Base-by-base conservation (phyloP, 106 monocot genomes). In the Platanthera guangdongensis region DNA sequence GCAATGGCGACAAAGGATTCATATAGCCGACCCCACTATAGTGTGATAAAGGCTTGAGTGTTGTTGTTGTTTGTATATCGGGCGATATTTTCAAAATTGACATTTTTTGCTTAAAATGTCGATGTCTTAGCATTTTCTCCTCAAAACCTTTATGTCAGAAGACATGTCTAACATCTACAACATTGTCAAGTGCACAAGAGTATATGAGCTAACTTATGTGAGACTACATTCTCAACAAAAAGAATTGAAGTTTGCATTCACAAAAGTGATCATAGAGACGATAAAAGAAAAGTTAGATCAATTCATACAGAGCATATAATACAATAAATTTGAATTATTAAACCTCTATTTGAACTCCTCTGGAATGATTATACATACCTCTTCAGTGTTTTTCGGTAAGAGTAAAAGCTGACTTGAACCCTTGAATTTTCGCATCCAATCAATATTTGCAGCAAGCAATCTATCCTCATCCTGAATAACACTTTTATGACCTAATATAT, bases 401-500 rank as follows among this genome's bases (percentile, higher is more conserved):
- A 97, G 97, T 68, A 97, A 80, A 79, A 97, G 86, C 78, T 85
- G 77, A 76, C 97, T 94, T 77, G 91, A 82, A 69, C 97, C 97
- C 77, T 83, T 85, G 80, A 92, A 97, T 76, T 92, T 97, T 48
- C 78, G 55, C 94, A 94, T 88, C 97, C 97, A 97, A 83, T 97
- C 97, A 30, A 77, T 30, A 86, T 97, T 97, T 79, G 97, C 93
- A 82, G 81, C 80, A 25, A 78, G 59, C 50, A 97, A 80, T 78
- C 89, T 89, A 73, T 97, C 93, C 78, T 91, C 86, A 81, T 93
- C 97, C 80, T 97, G 89, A 81, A 97, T 78, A 52, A 93, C 94
- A 88, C 72, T 86, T 72, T 86, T 94, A 2, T 91, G 86, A 16
- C 88, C 94, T 69, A 97, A 80, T 48, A 97, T 83, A 28, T 83